Base-by-base conservation (phyloP, 2,329 filamentous ascomycete species). In the Aspergillus sp. region DNA sequence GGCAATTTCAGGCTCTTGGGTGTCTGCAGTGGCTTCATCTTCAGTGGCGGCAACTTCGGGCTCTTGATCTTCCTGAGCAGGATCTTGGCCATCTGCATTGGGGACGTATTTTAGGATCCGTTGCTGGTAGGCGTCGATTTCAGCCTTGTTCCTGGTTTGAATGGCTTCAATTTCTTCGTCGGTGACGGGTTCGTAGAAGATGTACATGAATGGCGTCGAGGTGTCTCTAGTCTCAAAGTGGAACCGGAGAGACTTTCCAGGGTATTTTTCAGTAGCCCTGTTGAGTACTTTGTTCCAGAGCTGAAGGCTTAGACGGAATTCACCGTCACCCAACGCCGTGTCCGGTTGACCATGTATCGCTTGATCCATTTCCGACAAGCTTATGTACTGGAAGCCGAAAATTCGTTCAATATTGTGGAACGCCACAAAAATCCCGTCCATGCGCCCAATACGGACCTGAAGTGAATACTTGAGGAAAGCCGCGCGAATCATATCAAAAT, bases 371-470 rank as follows among this genome's bases (percentile, higher is more conserved):
- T 99, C 95, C 4, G 84, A 72, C 13, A 98, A 77, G 58, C 87
- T 87, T 59, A 99, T 83, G 71, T 99, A 99, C 74, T 99, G 95
- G 74, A 99, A 99, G 5, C 95, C 95, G 71, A 99, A 99, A 50
- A 99, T 96, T 55, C 93, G 89, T 74, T 93, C 83, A 2, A 92
- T 90, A 72, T 99, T 99, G 79, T 99, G 95, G 72, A 87, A 99
- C 2, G 95, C 95, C 20, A 98, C 90, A 70, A 98, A 99, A 50
- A 98, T 97, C 54, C 95, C 95, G 70, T 99, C 93, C 96, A 99
- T 99, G 50, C 93, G 87, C 17, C 96, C 95, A 86, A 99, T 96
- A 45, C 95, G 90, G 27, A 93, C 96, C 75, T 99, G 95, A 30
- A 99, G 81, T 9, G 93, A 96, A 74, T 99, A 99, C 70, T 99